Evolutionary conservation across 148 eudicot genomes (phyloP).

Genomic region (Chenopodium berlandieri): DNA sequence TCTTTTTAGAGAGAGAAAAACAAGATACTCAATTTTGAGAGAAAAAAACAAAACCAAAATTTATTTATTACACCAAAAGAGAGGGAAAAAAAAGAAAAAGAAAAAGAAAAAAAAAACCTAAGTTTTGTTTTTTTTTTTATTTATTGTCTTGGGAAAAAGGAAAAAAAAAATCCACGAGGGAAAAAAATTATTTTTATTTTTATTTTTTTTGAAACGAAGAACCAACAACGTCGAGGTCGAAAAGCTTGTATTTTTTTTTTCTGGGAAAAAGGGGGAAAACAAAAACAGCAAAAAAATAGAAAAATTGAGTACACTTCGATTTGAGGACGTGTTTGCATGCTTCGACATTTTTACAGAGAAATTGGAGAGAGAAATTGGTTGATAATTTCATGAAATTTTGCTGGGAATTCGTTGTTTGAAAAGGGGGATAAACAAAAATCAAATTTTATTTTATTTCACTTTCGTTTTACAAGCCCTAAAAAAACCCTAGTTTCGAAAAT

Average conservation of each 20-base stretch:
- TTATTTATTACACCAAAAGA: background rate
- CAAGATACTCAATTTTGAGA: background rate
- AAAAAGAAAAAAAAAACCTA: background rate
- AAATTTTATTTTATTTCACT: background rate
- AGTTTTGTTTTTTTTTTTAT: background rate
- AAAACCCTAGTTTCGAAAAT: constrained; percentile 27
- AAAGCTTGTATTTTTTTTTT: constrained; percentile 1
- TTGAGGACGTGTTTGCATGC: constrained; percentile 31
- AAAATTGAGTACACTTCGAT: constrained; percentile 23
- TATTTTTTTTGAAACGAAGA: constrained; percentile 19
- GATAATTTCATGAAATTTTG: constrained; percentile 8
- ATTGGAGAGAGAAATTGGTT: constrained; percentile 9
- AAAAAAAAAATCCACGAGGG: constrained; percentile 4
- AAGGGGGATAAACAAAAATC: background rate
- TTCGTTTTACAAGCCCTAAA: constrained; percentile 28
- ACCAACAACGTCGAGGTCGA: constrained; percentile 26
- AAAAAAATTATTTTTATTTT: background rate
- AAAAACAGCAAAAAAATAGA: constrained; percentile 16
- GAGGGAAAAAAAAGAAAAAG: background rate
- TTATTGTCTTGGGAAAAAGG: constrained; percentile 9
- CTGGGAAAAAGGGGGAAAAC: background rate
- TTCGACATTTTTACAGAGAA: constrained; percentile 20
- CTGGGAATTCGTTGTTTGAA: constrained; percentile 14
- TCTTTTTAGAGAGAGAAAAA: background rate
- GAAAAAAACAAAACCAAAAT: too few relatives aligned